These are phyloP conservation scores for Diaporthe ampelina DNA, from an alignment of 2,329 filamentous ascomycete genomes.

Conservation along the genomic window DNA sequence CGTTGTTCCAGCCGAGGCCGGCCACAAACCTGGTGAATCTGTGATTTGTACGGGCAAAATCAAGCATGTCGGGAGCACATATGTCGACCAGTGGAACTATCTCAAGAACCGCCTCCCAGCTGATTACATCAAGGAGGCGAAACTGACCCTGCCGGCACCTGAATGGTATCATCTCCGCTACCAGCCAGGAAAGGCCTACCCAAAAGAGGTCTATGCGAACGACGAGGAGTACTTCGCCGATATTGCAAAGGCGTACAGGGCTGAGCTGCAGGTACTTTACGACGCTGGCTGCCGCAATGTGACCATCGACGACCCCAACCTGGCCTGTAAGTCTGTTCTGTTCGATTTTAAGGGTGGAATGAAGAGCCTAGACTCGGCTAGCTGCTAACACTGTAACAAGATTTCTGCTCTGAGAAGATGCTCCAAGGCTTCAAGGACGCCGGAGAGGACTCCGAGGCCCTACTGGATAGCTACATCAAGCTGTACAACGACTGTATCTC, in stretches of 20 bases:
- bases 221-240: constrained; percentile 65
- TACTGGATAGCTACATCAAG: constrained; percentile 78
- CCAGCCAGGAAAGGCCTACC: constrained; percentile 62
- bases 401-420: constrained; percentile 80
- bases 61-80: constrained; percentile 59
- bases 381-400: constrained; percentile 48
- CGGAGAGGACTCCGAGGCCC: constrained; percentile 72
- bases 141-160: constrained; percentile 73
- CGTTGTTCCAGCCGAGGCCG: constrained; percentile 53
- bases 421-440: constrained; percentile 68
- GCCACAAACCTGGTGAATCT: constrained; percentile 62
- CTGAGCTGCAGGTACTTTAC: constrained; percentile 62
- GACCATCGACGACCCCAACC: constrained; percentile 74
- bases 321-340: constrained; percentile 55
- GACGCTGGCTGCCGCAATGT: constrained; percentile 64
- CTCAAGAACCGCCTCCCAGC: constrained; percentile 65
- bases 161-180: constrained; percentile 73
- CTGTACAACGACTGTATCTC: constrained; percentile 80
- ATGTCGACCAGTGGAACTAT: constrained; percentile 58
- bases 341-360: too few relatives aligned
- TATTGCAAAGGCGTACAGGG: constrained; percentile 64
- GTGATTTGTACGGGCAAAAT: constrained; percentile 62
- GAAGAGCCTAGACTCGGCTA: neutral
- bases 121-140: constrained; percentile 73
- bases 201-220: constrained; percentile 61